These are phyloP conservation scores for Lactarius tabidus DNA, from an alignment of 768 basidiomycete species.

Conservation along the genomic window DNA sequence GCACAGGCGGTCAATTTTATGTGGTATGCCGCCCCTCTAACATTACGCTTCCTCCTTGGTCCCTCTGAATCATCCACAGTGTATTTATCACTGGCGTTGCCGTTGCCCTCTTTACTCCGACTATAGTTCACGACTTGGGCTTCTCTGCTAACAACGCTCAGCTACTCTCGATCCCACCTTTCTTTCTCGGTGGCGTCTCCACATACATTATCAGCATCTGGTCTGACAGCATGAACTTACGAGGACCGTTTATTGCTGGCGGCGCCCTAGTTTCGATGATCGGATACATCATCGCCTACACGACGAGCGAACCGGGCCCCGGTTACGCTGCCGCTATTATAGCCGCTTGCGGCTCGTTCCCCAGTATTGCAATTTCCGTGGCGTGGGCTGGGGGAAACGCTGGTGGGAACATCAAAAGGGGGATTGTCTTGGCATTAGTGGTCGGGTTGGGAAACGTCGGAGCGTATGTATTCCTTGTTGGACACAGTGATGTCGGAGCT, in stretches of 20 bases:
- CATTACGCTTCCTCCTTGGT: background rate
- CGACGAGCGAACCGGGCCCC: slow-evolving; percentile 28
- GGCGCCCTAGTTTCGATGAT: slow-evolving; percentile 42
- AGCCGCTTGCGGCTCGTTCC: slow-evolving; percentile 50
- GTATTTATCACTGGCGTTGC: slow-evolving; percentile 46
- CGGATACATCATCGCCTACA: slow-evolving; percentile 49
- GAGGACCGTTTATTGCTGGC: slow-evolving; percentile 49
- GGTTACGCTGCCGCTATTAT: slow-evolving; percentile 49
- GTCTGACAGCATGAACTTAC: slow-evolving; percentile 37
- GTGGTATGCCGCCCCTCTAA: slow-evolving; percentile 28
- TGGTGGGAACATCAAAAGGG: slow-evolving; percentile 53
- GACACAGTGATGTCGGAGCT: slow-evolving; percentile 20
- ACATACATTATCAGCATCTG: slow-evolving; percentile 33
- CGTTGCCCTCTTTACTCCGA: slow-evolving; percentile 37
- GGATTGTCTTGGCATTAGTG: slow-evolving; percentile 49
- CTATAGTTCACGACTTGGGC: slow-evolving; percentile 38
- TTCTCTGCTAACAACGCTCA: slow-evolving; percentile 44
- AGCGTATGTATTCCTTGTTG: slow-evolving; percentile 37
- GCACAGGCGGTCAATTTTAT: slow-evolving; percentile 35
- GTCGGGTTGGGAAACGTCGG: slow-evolving; percentile 55
- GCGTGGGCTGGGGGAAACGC: slow-evolving; percentile 56
- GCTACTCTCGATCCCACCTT: slow-evolving; percentile 38
- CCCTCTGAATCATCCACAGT: slow-evolving; percentile 26
- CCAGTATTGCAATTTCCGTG: slow-evolving; percentile 44
- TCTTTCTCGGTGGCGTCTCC: slow-evolving; percentile 31